phyloP scores from a whole-genome alignment of 495 filamentous ascomycete species.

The Neurospora intermedia region DNA sequence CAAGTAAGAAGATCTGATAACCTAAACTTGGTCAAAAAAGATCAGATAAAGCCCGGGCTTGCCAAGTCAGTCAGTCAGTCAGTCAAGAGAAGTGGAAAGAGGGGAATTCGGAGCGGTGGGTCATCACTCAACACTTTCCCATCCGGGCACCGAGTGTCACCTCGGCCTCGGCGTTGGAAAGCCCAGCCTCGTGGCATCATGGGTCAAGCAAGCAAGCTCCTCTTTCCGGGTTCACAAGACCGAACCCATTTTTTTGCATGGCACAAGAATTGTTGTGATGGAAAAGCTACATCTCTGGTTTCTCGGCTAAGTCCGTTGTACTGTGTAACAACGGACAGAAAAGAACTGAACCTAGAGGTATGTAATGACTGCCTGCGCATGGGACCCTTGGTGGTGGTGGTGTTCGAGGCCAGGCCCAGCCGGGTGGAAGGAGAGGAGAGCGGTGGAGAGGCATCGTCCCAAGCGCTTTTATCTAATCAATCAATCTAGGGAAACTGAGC shows the following conservation, averaged over 20 bases:
- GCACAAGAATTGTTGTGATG: background rate
- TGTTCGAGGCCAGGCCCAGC: background rate
- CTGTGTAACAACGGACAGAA: background rate
- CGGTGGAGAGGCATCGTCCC: background rate
- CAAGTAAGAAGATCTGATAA: background rate
- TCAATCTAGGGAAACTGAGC: slow-evolving; percentile 9
- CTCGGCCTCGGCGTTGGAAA: background rate
- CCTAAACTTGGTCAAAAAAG: background rate
- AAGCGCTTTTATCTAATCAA: slow-evolving; percentile 15
- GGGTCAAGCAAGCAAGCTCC: background rate
- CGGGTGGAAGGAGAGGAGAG: background rate
- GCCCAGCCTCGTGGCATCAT: background rate
- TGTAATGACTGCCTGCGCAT: background rate
- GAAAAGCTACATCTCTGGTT: no score
- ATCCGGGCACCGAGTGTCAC: background rate
- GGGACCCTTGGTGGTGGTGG: background rate
- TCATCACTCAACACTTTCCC: background rate
- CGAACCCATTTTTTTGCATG: background rate
- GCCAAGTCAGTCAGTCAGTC: no score
- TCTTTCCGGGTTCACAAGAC: background rate
- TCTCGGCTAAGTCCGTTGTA: no score
- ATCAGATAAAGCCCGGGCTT: background rate
- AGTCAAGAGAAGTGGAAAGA: background rate
- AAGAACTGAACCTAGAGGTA: no score
- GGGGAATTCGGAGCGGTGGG: background rate